phyloP scores from a whole-genome alignment of 1,284 basidiomycete species.

The Microstroma glucosiphilum region DNA sequence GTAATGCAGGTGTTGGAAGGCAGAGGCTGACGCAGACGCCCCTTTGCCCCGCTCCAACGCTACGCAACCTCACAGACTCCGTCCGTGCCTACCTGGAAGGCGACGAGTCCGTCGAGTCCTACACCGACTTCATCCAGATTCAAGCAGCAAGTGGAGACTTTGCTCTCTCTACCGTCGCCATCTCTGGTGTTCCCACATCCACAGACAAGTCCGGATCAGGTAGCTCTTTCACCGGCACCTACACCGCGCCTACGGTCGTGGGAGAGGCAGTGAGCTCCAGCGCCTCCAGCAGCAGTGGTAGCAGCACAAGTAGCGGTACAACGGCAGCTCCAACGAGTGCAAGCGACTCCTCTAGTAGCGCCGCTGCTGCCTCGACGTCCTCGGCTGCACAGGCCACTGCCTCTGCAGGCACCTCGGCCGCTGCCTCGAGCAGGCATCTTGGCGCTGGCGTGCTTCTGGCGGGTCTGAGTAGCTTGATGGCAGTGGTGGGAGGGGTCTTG shows the following conservation, averaged over 20 bases:
- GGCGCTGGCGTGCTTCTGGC: too few relatives aligned
- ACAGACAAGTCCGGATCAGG: not conserved
- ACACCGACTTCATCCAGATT: conserved; percentile 32
- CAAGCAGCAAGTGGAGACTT: not conserved
- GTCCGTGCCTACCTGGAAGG: conserved; percentile 23
- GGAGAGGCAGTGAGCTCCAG: too few relatives aligned
- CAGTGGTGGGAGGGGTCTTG: too few relatives aligned
- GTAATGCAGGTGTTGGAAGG: too few relatives aligned
- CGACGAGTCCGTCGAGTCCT: conserved; percentile 22
- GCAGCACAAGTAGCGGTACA: not conserved
- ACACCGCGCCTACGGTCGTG: not conserved
- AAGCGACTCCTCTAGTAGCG: not conserved
- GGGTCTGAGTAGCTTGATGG: too few relatives aligned
- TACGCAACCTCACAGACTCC: conserved; percentile 6
- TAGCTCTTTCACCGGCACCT: not conserved
- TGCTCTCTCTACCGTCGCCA: not conserved
- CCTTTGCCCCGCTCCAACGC: not conserved
- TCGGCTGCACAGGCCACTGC: not conserved
- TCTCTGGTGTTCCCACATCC: not conserved
- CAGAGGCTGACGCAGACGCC: not conserved
- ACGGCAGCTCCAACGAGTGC: too few relatives aligned
- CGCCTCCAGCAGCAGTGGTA: too few relatives aligned
- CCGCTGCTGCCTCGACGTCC: not conserved
- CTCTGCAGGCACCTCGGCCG: not conserved
- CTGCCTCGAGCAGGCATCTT: not conserved